A percentile compares a stretch with the other conserved stretches of the same genome.
These are phyloP conservation scores for Cladorrhinum sp. DNA, from an alignment of 2,329 filamentous ascomycete genomes.

Conservation along the genomic window DNA sequence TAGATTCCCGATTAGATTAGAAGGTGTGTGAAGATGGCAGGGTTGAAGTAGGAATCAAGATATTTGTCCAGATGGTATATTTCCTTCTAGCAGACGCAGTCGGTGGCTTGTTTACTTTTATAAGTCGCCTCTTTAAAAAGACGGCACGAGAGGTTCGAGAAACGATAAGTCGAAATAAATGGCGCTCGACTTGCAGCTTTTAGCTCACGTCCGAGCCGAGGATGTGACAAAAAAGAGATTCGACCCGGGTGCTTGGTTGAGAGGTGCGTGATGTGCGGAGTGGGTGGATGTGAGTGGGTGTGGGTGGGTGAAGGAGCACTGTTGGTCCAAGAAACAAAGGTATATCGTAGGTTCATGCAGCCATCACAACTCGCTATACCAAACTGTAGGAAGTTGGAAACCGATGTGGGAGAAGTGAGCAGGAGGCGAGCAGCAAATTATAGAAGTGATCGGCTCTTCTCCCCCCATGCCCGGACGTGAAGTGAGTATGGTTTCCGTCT, in stretches of 20 bases:
- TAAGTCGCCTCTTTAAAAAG: too few species aligned
- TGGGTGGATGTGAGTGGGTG: slow-evolving; percentile 1
- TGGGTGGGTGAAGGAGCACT: neutral
- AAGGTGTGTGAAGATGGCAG: slow-evolving; percentile 1
- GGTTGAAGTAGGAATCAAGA: neutral
- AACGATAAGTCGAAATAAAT: too few species aligned
- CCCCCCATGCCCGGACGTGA: neutral
- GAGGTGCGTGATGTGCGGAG: neutral
- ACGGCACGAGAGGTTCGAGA: too few species aligned
- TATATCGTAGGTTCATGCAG: slow-evolving; percentile 12
- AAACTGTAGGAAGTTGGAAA: slow-evolving; percentile 4
- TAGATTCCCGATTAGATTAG: too few species aligned
- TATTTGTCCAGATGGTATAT: neutral
- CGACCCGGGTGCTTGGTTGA: neutral
- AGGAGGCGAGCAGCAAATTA: slow-evolving; percentile 8
- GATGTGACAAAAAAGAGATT: neutral
- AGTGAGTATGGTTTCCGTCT: neutral
- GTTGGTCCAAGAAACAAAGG: slow-evolving; percentile 1
- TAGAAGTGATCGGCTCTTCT: slow-evolving; percentile 12
- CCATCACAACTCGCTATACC: slow-evolving; percentile 7
- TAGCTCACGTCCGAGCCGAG: neutral
- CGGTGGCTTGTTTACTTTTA: too few species aligned
- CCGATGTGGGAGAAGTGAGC: neutral
- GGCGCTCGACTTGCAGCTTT: too few species aligned
- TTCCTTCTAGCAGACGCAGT: neutral